Evolutionary conservation across 1,284 basidiomycete genomes (phyloP), one percentile per base, ranked within the genome.

Genomic region (Pisolithus thermaeus): DNA sequence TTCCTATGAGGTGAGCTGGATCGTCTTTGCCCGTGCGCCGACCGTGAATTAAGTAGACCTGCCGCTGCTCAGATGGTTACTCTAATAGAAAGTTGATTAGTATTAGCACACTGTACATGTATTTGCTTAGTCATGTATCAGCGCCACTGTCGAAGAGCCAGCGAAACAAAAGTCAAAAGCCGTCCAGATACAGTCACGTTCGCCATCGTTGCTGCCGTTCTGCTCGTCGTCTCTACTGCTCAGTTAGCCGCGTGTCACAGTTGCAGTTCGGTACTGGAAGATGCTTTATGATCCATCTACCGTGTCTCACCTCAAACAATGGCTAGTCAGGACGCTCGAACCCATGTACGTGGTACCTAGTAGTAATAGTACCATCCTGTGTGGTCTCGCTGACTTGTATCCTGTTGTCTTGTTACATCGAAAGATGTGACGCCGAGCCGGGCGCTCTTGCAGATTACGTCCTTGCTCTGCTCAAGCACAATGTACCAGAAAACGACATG

Each of bases 361-460:
- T 51, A 47, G 38, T 44, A 48, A 44, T 52, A 43, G 56, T 36
- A 38, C 25, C 0, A n/a, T 6, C 16, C 35, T 12, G 0, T 1
- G 18, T n/a, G 6, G 11, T 25, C 38, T 45, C 51, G 50, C 35
- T 54, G 32, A 56, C 51, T 51, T 54, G 37, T 35, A 56, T 53
- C 50, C 55, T 57, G 18, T 52, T 39, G 23, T 27, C n/a, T 43
- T 23, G 22, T 23, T 44, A 56, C 7, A n/a, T 32, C 44, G 30
- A 11, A 60, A 52, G 93, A 76, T 97, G 92, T 66, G 95, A 98
- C 69, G 95, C 95, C 49, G 95, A 97, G 67, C 94, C 95, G 23
- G 85, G 87, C 32, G 92, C 95, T 20, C 82, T 98, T 47, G 87
- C 92, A 12, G 93, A 97, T 67, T 98, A 97, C 67, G 88, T 97